phyloP scores from a whole-genome alignment of 768 basidiomycete genomes.

The Psilocybe azurescens region DNA sequence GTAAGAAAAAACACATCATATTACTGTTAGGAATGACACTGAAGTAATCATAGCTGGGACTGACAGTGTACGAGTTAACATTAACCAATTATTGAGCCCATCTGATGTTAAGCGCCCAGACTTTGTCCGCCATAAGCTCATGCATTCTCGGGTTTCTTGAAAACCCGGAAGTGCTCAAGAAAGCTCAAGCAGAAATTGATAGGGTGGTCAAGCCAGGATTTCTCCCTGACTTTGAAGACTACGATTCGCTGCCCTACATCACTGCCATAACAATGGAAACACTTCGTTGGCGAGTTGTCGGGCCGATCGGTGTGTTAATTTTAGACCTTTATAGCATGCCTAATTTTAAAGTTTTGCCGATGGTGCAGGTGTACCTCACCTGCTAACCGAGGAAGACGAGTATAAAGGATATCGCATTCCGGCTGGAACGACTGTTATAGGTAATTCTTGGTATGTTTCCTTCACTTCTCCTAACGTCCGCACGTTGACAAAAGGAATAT shows the following conservation, averaged over 20 bases:
- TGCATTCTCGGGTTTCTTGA: slow-evolving; percentile 22
- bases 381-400: slow-evolving; percentile 18
- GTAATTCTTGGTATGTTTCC: slow-evolving; percentile 18
- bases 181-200: slow-evolving; percentile 29
- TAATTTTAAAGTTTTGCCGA: not conserved
- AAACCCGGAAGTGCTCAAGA: slow-evolving; percentile 23
- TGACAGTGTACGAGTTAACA: not conserved
- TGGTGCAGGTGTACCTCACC: slow-evolving; percentile 5
- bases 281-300: slow-evolving; percentile 16
- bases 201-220: slow-evolving; percentile 19
- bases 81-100: not conserved
- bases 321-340: not conserved
- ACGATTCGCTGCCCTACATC: slow-evolving; percentile 24
- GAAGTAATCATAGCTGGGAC: not conserved
- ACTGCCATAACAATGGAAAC: slow-evolving; percentile 28
- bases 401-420: slow-evolving; percentile 23
- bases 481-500: not conserved
- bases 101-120: not conserved
- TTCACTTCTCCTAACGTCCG: not conserved
- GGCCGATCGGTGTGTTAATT: slow-evolving; percentile 1
- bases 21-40: not conserved
- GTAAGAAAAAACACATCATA: not conserved
- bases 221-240: slow-evolving; percentile 28
- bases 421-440: slow-evolving; percentile 4
- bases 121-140: slow-evolving; percentile 11